These are phyloP conservation scores for Monilinia vaccinii-corymbosi DNA, from an alignment of 2,329 filamentous ascomycete genomes.

Conservation along the genomic window DNA sequence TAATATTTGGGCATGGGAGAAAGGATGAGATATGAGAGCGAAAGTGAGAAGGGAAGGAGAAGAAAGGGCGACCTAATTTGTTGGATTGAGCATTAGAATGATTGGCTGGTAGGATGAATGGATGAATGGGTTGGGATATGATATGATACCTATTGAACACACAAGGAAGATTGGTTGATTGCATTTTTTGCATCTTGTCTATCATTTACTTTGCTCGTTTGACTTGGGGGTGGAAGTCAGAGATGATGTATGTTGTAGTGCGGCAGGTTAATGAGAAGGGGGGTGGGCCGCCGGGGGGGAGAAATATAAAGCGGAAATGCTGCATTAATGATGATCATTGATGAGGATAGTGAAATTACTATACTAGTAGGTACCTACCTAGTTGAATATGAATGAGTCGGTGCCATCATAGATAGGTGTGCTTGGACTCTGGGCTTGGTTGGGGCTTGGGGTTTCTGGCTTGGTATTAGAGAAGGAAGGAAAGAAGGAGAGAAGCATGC, in stretches of 20 bases:
- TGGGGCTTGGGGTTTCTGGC: too few species aligned
- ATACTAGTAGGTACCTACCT: too few species aligned
- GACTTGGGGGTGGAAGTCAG: not conserved
- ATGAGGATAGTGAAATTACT: not conserved
- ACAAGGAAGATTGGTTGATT: not conserved
- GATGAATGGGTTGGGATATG: not conserved
- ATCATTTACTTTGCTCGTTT: not conserved
- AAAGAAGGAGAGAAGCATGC: too few species aligned
- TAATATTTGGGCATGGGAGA: not conserved
- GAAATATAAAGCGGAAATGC: not conserved
- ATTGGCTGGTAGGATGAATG: not conserved
- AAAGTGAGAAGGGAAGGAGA: not conserved
- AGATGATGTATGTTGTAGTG: not conserved
- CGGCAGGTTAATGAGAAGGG: too few species aligned
- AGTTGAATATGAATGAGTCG: too few species aligned
- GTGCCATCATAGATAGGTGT: too few species aligned
- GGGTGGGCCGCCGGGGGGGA: too few species aligned
- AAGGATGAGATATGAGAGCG: not conserved
- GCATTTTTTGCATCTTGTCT: not conserved
- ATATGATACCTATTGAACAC: not conserved
- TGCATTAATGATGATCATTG: not conserved
- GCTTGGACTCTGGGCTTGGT: too few species aligned
- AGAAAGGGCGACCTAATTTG: not conserved
- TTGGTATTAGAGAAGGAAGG: too few species aligned
- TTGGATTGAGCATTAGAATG: slow-evolving; percentile 6